Evolutionary conservation across 768 basidiomycete species (phyloP).

Genomic region (Postia placenta): DNA sequence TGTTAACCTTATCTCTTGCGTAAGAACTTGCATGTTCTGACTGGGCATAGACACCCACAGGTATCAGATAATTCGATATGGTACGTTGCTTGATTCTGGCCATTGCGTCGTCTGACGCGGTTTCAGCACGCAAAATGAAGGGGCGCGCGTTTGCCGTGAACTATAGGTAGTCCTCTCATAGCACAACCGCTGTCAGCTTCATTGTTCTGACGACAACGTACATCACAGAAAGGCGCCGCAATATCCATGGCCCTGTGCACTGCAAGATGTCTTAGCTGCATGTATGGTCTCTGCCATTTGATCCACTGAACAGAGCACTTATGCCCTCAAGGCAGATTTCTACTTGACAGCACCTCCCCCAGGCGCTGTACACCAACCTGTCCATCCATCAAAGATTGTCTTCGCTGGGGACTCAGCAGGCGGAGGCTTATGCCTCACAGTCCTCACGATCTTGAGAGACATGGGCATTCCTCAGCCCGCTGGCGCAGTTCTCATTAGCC

Average conservation of each 20-base stretch:
- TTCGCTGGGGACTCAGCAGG: constrained; percentile 80
- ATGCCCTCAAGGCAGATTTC: constrained; percentile 38
- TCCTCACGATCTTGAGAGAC: constrained; percentile 63
- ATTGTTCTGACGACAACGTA: not conserved
- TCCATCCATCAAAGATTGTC: constrained; percentile 63
- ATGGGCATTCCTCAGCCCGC: constrained; percentile 63
- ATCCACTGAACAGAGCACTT: not conserved
- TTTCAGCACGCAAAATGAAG: constrained; percentile 60
- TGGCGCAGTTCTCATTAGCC: constrained; percentile 73
- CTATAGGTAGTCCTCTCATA: constrained; percentile 30
- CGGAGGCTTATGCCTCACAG: constrained; percentile 55
- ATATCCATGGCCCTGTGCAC: constrained; percentile 74
- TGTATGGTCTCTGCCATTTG: constrained; percentile 32
- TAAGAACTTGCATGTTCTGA: not conserved
- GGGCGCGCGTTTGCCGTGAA: constrained; percentile 64
- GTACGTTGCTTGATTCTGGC: constrained; percentile 21
- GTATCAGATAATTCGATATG: constrained; percentile 53
- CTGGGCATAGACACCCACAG: constrained; percentile 44
- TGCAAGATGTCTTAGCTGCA: constrained; percentile 73
- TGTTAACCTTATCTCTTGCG: constrained; percentile 8
- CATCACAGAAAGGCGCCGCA: constrained; percentile 67
- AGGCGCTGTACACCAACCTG: constrained; percentile 53
- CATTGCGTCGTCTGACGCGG: not conserved
- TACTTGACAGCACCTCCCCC: constrained; percentile 71
- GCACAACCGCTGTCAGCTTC: not conserved